These are phyloP conservation scores for Vicia sativa DNA, from an alignment of 306 rosid species.

Conservation along the genomic window DNA sequence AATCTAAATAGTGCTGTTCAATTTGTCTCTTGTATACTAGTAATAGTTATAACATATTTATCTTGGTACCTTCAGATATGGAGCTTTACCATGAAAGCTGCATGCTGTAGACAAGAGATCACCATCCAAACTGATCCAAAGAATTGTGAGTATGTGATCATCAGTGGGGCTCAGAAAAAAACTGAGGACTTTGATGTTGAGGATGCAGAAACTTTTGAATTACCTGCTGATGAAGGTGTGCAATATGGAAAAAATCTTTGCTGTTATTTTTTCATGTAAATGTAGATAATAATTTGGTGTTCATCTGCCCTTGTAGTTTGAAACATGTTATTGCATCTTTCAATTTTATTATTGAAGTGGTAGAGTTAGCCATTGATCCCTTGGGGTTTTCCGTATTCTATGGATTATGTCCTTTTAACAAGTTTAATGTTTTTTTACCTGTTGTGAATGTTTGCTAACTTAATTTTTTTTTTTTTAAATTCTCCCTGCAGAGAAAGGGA, in stretches of 20 bases:
- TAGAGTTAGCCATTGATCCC: constrained; percentile 7
- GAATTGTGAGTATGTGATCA: constrained; percentile 74
- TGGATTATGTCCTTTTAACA: background rate
- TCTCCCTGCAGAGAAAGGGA: constrained; percentile 62
- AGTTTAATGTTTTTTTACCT: constrained; percentile 2
- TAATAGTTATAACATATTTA: background rate
- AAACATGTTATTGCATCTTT: background rate
- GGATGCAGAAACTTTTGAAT: constrained; percentile 87
- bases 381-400: constrained; percentile 3
- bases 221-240: constrained; percentile 87
- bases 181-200: constrained; percentile 76
- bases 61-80: constrained; percentile 70
- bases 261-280: background rate
- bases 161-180: constrained; percentile 79
- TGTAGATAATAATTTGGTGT: background rate
- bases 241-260: background rate
- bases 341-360: constrained; percentile 20
- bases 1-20: background rate
- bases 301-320: background rate
- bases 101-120: constrained; percentile 89
- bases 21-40: background rate
- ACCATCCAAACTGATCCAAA: constrained; percentile 91
- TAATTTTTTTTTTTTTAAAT: background rate
- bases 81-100: constrained; percentile 90
- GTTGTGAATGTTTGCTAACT: constrained; percentile 11